These are phyloP conservation scores for Fagopyrum tataricum DNA, from an alignment of 148 eudicot genomes.

Conservation along the genomic window DNA sequence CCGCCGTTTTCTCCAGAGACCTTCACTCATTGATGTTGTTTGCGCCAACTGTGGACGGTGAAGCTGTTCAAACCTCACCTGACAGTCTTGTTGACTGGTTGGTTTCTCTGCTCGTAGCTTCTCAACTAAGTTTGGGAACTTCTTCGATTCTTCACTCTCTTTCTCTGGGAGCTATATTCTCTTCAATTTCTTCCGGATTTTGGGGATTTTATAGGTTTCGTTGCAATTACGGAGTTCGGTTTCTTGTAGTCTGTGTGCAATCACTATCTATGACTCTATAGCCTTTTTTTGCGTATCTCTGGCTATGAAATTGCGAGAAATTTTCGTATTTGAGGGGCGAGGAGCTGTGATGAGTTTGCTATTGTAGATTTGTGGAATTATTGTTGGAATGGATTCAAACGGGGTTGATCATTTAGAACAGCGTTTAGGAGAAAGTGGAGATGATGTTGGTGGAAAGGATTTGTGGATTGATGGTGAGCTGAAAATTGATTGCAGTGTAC, in stretches of 20 bases:
- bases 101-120: neutral
- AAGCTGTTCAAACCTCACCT: slow-evolving; percentile 1
- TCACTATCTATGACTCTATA: neutral
- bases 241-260: neutral
- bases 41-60: neutral
- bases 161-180: neutral
- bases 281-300: neutral
- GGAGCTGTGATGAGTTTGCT: neutral
- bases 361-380: neutral
- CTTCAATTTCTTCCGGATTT: neutral
- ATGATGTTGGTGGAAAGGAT: neutral
- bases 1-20: neutral
- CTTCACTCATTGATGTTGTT: neutral
- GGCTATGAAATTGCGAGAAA: neutral
- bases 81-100: slow-evolving; percentile 11
- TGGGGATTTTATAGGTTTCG: neutral
- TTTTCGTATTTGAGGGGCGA: neutral
- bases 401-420: slow-evolving; percentile 2
- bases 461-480: slow-evolving; percentile 5
- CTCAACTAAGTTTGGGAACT: neutral
- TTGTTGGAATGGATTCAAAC: slow-evolving; percentile 8
- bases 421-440: neutral
- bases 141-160: neutral
- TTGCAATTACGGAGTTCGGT: neutral
- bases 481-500: slow-evolving; percentile 4